Percentiles rank a stretch among this genome's conserved stretches.
Conservation (phyloP, 208 protist genomes). For the Herpetomonas samuelpessoai region DNA sequence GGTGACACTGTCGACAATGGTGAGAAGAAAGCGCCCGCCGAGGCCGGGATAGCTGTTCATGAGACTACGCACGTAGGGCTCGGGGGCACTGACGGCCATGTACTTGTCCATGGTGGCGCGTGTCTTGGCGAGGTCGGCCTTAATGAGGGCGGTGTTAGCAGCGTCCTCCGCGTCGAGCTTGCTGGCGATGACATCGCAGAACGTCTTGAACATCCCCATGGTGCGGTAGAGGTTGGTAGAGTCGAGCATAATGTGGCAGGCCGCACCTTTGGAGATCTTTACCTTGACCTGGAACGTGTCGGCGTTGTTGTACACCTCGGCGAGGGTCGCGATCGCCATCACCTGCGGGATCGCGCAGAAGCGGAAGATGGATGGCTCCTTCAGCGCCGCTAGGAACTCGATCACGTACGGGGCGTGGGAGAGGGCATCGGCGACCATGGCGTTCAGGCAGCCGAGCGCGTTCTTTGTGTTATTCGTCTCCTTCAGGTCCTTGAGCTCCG, state of each 20-base stretch:
- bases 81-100: conserved; percentile 19
- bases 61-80: conserved; percentile 35
- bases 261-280: conserved; percentile 89
- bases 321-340: conserved; percentile 96
- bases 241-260: conserved; percentile 60
- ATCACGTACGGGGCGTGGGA: conserved; percentile 86
- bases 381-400: conserved; percentile 82
- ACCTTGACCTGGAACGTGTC: conserved; percentile 91
- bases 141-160: conserved; percentile 25
- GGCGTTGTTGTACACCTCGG: conserved; percentile 93
- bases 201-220: conserved; percentile 32
- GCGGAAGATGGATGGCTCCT: conserved; percentile 84
- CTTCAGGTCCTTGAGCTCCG: conserved; percentile 64
- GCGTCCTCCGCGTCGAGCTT: conserved; percentile 25
- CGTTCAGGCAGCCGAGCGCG: conserved; percentile 92
- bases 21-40: conserved; percentile 41
- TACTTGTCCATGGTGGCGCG: conserved; percentile 24
- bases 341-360: conserved; percentile 97
- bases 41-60: conserved; percentile 55
- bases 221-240: conserved; percentile 33
- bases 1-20: conserved; percentile 38
- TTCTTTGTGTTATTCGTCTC: conserved; percentile 29
- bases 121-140: conserved; percentile 17
- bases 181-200: conserved; percentile 32
- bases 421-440: conserved; percentile 93